Percentiles rank a stretch among this genome's conserved stretches.
Evolutionary conservation across 495 filamentous ascomycete species (phyloP).

Genomic region (Xylaria curta): DNA sequence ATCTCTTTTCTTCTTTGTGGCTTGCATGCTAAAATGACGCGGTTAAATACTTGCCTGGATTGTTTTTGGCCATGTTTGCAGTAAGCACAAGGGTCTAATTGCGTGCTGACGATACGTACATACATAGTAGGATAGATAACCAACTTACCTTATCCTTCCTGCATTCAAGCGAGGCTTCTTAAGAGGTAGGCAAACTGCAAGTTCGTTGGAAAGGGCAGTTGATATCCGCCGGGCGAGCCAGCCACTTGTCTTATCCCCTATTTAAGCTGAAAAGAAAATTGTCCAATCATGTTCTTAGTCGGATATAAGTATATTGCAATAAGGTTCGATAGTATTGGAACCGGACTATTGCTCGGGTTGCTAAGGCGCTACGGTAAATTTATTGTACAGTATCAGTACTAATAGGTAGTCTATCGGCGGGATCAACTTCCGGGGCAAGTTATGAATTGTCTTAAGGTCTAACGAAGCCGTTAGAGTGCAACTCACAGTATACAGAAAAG

Average conservation of each 20-base stretch:
- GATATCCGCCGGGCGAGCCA: not conserved
- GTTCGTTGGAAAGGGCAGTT: not conserved
- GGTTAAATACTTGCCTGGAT: not conserved
- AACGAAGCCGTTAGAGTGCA: not conserved
- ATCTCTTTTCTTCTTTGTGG: slow-evolving; percentile 15
- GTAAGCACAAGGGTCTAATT: slow-evolving; percentile 2
- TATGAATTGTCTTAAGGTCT: not conserved
- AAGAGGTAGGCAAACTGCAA: not conserved
- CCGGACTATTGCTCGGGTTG: not conserved
- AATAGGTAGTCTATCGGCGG: not conserved
- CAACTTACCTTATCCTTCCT: not conserved
- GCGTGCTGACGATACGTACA: not conserved
- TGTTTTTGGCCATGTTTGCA: not conserved
- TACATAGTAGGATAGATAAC: too few species aligned
- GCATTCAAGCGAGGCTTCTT: slow-evolving; percentile 1
- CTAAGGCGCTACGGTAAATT: not conserved
- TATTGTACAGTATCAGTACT: too few species aligned
- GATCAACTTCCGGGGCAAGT: not conserved
- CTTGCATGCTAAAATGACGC: slow-evolving; percentile 17
- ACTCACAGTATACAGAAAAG: not conserved
- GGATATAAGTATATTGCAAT: not conserved
- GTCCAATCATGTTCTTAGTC: not conserved
- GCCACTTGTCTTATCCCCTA: slow-evolving; percentile 11
- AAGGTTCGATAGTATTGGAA: not conserved
- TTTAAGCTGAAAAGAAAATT: slow-evolving; percentile 1